phyloP scores from a whole-genome alignment of 148 eudicot species.

The Selenicereus undatus region DNA sequence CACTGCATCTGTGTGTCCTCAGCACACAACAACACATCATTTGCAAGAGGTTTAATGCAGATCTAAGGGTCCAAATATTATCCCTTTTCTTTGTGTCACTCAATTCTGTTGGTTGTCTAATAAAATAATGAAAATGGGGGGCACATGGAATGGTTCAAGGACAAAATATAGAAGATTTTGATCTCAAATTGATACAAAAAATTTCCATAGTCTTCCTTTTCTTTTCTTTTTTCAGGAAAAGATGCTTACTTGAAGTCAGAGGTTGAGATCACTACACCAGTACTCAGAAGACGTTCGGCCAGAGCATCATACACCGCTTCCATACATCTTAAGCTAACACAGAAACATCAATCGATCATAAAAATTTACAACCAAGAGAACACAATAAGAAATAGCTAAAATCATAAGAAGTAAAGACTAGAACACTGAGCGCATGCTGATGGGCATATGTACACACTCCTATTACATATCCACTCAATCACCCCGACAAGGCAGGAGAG shows the following conservation, averaged over 20 bases:
- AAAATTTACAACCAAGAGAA: neutral
- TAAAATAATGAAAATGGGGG: neutral
- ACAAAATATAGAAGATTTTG: neutral
- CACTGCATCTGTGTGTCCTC: conserved; percentile 1
- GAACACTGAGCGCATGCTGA: neutral
- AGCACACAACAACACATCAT: neutral
- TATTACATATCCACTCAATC: neutral
- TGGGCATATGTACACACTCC: neutral
- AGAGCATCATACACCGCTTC: conserved; percentile 76
- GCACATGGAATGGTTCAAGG: neutral
- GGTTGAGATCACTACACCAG: conserved; percentile 61
- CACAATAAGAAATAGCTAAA: neutral
- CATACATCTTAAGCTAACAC: conserved; percentile 55
- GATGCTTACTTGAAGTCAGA: conserved; percentile 70
- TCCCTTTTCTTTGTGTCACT: neutral
- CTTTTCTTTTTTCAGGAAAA: neutral
- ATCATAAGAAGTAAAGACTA: conserved; percentile 1
- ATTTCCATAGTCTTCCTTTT: neutral
- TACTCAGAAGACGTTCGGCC: conserved; percentile 73
- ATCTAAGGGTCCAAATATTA: neutral
- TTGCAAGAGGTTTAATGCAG: neutral
- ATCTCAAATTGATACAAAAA: neutral
- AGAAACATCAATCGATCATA: neutral
- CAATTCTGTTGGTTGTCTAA: neutral
- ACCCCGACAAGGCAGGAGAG: neutral